These are phyloP conservation scores for Plantago elongata DNA, from an alignment of 257 asterid species.

Conservation along the genomic window DNA sequence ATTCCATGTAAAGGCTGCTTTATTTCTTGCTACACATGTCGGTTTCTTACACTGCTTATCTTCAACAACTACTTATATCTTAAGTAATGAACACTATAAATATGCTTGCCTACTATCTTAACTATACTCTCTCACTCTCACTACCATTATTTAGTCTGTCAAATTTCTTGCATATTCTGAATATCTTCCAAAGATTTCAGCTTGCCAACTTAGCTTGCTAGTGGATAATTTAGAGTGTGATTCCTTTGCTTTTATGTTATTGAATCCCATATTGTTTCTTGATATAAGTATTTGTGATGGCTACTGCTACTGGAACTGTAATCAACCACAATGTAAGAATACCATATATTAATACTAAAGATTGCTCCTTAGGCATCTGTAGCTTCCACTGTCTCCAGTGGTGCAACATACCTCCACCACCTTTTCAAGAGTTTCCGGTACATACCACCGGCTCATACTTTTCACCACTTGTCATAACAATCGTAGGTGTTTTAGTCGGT, in stretches of 20 bases:
- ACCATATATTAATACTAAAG: conserved; percentile 10
- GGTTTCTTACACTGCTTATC: not conserved
- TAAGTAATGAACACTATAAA: conserved; percentile 3
- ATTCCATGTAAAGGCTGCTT: conserved; percentile 6
- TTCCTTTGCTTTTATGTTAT: not conserved
- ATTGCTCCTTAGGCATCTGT: conserved; percentile 10
- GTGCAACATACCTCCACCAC: conserved; percentile 11
- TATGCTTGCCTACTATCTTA: not conserved
- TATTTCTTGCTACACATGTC: conserved; percentile 6
- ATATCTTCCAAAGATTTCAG: too few species aligned
- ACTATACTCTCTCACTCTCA: too few species aligned
- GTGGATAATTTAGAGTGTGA: not conserved
- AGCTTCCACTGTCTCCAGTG: conserved; percentile 9
- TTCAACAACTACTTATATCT: not conserved
- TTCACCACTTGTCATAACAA: conserved; percentile 13
- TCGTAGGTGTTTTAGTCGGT: conserved; percentile 2
- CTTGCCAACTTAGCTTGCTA: too few species aligned
- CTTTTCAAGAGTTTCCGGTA: not conserved
- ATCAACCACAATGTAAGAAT: conserved; percentile 4
- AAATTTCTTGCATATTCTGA: too few species aligned
- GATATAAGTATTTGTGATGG: not conserved
- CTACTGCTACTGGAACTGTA: not conserved
- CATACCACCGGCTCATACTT: not conserved
- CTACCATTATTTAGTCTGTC: too few species aligned
- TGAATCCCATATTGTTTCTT: not conserved